Base-by-base conservation (phyloP, 2,329 filamentous ascomycete genomes). In the Fusarium sp. region DNA sequence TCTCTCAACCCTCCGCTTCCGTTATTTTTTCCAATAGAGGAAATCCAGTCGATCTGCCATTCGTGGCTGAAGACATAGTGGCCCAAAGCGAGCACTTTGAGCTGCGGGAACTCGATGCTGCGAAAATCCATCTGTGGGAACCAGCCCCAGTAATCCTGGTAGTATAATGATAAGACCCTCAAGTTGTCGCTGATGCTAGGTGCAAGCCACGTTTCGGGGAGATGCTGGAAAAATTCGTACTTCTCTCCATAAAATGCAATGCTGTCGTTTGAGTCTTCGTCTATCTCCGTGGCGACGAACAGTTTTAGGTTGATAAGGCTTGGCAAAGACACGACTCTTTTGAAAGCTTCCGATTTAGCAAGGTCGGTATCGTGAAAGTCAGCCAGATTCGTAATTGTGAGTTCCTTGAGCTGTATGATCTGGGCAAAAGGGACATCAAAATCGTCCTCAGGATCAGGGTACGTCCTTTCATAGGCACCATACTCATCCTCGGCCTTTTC, bases 1-100 rank as follows among this genome's bases (percentile, higher is more conserved):
- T 81, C 76, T 19, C 78, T 64, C 2, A 85, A 75, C 0, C 63
- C 51, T 6, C 43, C 43, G 5, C 21, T 52, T 5, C 49, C 56
- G 6, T 61, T 66, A n/a, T 57, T 4, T 5, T 44, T 34, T 10
- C 69, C 74, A 8, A 85, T 76, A 0, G 77, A 78, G 0, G 81
- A 67, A 9, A 86, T 77, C 82, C 83, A 85, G n/a, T 81, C 79
- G 2, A 84, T 68, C 57, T 85, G 83, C 75, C 78, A 80, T 42
- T 84, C 78, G 26, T 84, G 77, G 6, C 76, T 77, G 58, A 86
- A 83, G 7, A 77, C 75, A 40, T 79, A 82, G 4, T 78, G 79
- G 1, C 81, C 80, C 0, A 86, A 66, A 0, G 76, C 73, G 0
- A 85, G 75, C 0, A 78, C 76, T 39, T 76, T 76, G 5, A 85